These are phyloP conservation scores for Lepidium aucheri DNA, from an alignment of 345 rosid genomes.

Conservation along the genomic window DNA sequence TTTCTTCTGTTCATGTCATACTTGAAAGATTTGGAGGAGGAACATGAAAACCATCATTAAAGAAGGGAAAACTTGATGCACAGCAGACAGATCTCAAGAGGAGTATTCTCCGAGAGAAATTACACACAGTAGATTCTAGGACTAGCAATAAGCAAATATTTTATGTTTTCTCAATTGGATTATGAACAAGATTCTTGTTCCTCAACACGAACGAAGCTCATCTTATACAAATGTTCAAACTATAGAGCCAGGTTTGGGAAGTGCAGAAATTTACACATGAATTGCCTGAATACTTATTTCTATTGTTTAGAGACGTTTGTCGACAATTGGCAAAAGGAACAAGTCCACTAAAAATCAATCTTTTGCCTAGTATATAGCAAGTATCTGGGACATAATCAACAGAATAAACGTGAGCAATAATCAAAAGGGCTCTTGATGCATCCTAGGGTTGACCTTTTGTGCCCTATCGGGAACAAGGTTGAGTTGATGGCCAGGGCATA, in stretches of 20 bases:
- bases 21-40: conserved; percentile 70
- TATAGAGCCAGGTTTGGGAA: neutral
- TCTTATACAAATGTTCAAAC: neutral
- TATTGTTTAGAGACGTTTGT: neutral
- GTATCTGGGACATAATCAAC: neutral
- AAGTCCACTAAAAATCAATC: neutral
- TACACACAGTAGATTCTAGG: neutral
- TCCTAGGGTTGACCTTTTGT: neutral
- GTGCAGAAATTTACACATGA: neutral
- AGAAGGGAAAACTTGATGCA: neutral
- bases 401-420: neutral
- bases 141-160: neutral
- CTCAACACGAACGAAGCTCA: neutral
- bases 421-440: neutral
- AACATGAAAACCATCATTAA: conserved; percentile 30
- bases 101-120: neutral
- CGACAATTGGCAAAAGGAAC: neutral
- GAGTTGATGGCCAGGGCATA: neutral
- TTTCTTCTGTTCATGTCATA: conserved; percentile 76
- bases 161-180: neutral
- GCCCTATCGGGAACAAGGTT: neutral
- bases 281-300: neutral
- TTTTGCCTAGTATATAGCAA: conserved; percentile 1
- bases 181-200: neutral
- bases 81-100: neutral